These are phyloP conservation scores for Quercus parvula DNA, from an alignment of 306 rosid species.

Conservation along the genomic window DNA sequence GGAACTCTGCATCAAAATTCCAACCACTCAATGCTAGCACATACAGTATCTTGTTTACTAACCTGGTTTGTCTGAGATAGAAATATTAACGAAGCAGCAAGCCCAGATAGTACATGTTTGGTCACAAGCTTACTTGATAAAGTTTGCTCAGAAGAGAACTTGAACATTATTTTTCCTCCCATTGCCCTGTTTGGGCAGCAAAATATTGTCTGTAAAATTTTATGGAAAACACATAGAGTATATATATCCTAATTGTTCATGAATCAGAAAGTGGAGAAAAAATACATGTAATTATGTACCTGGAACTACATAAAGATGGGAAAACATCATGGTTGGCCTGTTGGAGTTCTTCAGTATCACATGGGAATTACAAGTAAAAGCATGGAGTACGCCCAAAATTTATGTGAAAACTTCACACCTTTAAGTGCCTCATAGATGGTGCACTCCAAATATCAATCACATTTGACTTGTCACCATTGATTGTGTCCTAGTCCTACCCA, in stretches of 20 bases:
- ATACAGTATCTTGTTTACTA: conserved; percentile 11
- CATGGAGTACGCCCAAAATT: background rate
- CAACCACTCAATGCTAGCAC: background rate
- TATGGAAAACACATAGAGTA: background rate
- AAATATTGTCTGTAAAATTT: conserved; percentile 17
- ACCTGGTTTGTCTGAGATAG: conserved; percentile 75
- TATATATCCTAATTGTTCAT: background rate
- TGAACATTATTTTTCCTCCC: conserved; percentile 43
- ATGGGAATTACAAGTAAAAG: background rate
- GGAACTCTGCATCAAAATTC: conserved; percentile 3
- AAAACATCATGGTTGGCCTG: background rate
- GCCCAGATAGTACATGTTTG: conserved; percentile 55
- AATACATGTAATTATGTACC: background rate
- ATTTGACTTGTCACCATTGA: background rate
- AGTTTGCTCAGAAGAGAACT: conserved; percentile 46
- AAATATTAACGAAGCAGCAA: conserved; percentile 72
- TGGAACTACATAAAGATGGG: background rate
- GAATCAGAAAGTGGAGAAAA: background rate
- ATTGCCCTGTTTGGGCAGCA: conserved; percentile 42
- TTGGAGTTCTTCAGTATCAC: background rate
- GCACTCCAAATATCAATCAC: background rate
- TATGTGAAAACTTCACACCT: background rate
- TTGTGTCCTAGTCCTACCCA: background rate
- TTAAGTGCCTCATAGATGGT: background rate
- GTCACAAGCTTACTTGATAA: conserved; percentile 43